A percentile compares a stretch with the other conserved stretches of the same genome.
phyloP scores from a whole-genome alignment of 1,284 basidiomycete genomes.

The Sanghuangporus sanghuang region DNA sequence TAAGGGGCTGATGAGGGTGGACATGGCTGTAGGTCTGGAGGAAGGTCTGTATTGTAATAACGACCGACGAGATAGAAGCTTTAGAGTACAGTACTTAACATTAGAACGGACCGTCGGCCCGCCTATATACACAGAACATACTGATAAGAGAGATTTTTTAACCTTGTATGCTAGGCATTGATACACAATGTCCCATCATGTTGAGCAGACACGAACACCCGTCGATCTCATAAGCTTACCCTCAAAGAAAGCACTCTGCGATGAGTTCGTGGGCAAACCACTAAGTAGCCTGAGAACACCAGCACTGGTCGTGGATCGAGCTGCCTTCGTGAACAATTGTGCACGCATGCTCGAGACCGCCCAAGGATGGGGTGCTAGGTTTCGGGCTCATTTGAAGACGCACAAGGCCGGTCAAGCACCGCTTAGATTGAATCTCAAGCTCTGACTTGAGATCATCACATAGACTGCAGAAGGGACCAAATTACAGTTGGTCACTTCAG shows the following conservation, averaged over 20 bases:
- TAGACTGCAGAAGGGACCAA: slow-evolving; percentile 71
- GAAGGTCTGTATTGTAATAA: not conserved
- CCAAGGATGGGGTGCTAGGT: slow-evolving; percentile 57
- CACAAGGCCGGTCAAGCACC: slow-evolving; percentile 50
- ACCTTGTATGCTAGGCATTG: slow-evolving; percentile 51
- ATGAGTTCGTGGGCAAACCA: slow-evolving; percentile 56
- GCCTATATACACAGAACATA: not conserved
- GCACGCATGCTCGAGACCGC: slow-evolving; percentile 64
- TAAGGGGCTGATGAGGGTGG: slow-evolving; percentile 38
- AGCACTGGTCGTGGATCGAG: slow-evolving; percentile 71
- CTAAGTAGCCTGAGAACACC: slow-evolving; percentile 68
- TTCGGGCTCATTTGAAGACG: slow-evolving; percentile 83
- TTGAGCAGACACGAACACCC: slow-evolving; percentile 33
- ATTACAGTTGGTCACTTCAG: slow-evolving; percentile 57
- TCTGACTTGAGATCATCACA: not conserved
- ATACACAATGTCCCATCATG: slow-evolving; percentile 23
- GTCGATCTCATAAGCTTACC: slow-evolving; percentile 37
- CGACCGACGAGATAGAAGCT: not conserved
- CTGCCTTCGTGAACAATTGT: slow-evolving; percentile 68
- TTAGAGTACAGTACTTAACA: not conserved
- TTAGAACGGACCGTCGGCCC: not conserved
- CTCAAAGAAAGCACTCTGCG: slow-evolving; percentile 49
- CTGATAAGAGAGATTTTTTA: not conserved
- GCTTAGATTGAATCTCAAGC: not conserved
- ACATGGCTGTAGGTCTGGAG: too few relatives aligned